phyloP scores from a whole-genome alignment of 139 green algal species.

The Raphidocelis subcapitata region DNA sequence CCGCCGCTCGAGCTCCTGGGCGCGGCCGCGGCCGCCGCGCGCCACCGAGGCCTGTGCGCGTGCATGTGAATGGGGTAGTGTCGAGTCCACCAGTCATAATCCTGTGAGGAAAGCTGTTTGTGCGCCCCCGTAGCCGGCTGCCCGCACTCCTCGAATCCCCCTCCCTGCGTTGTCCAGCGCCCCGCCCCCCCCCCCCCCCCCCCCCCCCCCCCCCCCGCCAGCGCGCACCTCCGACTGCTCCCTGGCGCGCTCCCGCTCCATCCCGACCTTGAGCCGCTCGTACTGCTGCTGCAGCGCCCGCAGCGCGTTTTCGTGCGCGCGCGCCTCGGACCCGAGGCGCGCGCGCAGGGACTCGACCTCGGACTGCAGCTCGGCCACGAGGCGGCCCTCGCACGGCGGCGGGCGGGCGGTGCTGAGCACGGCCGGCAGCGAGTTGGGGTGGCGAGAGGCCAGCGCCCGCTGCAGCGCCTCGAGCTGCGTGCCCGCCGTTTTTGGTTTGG shows the following conservation, averaged over 20 bases:
- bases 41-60: not conserved
- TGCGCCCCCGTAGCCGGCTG: not conserved
- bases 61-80: not conserved
- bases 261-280: conserved; percentile 30
- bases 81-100: not conserved
- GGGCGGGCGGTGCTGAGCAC: conserved; percentile 49
- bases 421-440: conserved; percentile 48
- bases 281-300: conserved; percentile 47
- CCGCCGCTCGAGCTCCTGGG: conserved; percentile 45
- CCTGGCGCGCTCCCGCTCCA: conserved; percentile 15
- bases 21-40: not conserved
- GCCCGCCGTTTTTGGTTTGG: too few relatives aligned
- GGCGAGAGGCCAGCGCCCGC: conserved; percentile 23
- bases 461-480: conserved; percentile 31
- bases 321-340: conserved; percentile 37
- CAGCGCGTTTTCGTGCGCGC: conserved; percentile 51
- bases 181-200: not conserved
- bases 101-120: not conserved
- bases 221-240: not conserved
- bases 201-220: not conserved
- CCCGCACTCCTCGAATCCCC: not conserved
- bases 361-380: conserved; percentile 36
- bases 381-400: conserved; percentile 24
- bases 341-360: conserved; percentile 34
- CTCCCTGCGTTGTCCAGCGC: not conserved